Conservation (phyloP, 352 stramenopile species). For the Globisporangium megalacanthum region DNA sequence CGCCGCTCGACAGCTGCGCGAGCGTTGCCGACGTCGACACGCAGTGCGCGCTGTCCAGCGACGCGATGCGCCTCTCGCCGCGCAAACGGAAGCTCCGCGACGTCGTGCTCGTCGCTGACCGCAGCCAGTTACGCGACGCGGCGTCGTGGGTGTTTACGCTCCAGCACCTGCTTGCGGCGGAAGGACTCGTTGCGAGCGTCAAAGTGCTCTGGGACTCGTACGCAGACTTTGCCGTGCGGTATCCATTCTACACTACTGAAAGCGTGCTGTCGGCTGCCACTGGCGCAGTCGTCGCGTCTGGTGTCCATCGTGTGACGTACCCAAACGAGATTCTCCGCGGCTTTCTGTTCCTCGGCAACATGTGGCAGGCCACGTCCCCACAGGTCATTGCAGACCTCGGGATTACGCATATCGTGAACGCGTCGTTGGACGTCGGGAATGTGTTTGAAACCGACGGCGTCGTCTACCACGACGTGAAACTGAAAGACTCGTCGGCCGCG, state of each 20-base stretch:
- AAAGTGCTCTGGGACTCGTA: constrained; percentile 40
- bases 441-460: constrained; percentile 40
- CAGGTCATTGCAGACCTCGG: constrained; percentile 49
- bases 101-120: constrained; percentile 44
- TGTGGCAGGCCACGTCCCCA: constrained; percentile 59
- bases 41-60: constrained; percentile 6
- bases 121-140: constrained; percentile 16
- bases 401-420: constrained; percentile 74
- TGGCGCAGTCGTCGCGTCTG: constrained; percentile 22
- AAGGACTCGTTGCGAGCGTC: constrained; percentile 38
- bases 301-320: constrained; percentile 42
- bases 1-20: constrained; percentile 14
- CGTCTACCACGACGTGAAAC: constrained; percentile 57
- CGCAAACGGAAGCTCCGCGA: constrained; percentile 40
- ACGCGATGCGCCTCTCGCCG: constrained; percentile 17
- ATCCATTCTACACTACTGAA: constrained; percentile 62
- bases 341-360: constrained; percentile 70
- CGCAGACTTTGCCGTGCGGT: constrained; percentile 30
- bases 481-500: constrained; percentile 34
- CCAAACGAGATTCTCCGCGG: constrained; percentile 64
- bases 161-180: constrained; percentile 35
- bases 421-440: constrained; percentile 50
- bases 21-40: constrained; percentile 20
- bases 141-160: constrained; percentile 36
- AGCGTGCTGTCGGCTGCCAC: constrained; percentile 8